A percentile compares a stretch with the other conserved stretches of the same genome.
phyloP scores from a whole-genome alignment of 163 green algal genomes.

The Chloroidium sp. region DNA sequence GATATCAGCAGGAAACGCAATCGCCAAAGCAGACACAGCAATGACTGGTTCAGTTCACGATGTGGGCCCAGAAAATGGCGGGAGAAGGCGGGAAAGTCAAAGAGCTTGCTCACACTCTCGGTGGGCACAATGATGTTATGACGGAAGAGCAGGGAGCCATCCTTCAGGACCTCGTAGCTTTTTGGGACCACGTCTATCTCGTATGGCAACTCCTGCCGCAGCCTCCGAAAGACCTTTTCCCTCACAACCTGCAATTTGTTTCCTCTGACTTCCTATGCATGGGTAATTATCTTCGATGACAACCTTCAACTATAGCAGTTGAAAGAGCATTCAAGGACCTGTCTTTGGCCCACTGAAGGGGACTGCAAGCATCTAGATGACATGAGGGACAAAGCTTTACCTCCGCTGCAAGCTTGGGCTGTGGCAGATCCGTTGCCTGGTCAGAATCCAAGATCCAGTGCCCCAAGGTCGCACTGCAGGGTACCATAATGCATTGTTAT shows the following conservation, averaged over 20 bases:
- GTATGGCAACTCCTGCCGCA: slow-evolving; percentile 45
- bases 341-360: too few species aligned
- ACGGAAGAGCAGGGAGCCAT: slow-evolving; percentile 19
- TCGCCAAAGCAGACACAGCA: too few species aligned
- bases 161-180: background rate
- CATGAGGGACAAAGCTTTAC: background rate
- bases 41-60: too few species aligned
- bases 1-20: too few species aligned
- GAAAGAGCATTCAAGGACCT: background rate
- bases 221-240: slow-evolving; percentile 42
- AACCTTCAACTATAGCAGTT: background rate
- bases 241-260: slow-evolving; percentile 25
- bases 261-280: too few species aligned
- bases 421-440: slow-evolving; percentile 19
- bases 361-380: too few species aligned
- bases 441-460: slow-evolving; percentile 29
- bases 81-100: background rate
- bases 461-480: slow-evolving; percentile 22
- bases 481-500: too few species aligned
- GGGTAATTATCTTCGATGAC: too few species aligned
- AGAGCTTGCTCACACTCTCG: slow-evolving; percentile 4
- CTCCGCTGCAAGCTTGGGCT: slow-evolving; percentile 32
- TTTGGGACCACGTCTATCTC: background rate
- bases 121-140: slow-evolving; percentile 14
- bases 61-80: background rate